phyloP scores from a whole-genome alignment of 1,284 basidiomycete species.

The Cystobasidium slooffiae region DNA sequence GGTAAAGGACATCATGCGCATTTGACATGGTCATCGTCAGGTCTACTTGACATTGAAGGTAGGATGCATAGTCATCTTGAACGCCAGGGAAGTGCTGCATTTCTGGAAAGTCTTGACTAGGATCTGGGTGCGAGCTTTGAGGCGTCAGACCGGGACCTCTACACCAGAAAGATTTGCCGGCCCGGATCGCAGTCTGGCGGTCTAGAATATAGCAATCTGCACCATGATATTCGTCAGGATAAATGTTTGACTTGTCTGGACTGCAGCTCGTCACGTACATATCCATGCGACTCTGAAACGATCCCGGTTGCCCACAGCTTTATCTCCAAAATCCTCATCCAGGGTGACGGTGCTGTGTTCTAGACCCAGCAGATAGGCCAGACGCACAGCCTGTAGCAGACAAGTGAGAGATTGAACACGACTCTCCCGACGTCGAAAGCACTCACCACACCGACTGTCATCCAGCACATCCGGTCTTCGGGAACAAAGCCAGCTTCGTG shows the following conservation, averaged over 20 bases:
- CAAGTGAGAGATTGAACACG: neutral
- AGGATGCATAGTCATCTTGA: neutral
- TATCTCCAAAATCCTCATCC: neutral
- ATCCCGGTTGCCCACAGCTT: neutral
- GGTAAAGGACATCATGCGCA: constrained; percentile 2
- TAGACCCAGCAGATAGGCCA: neutral
- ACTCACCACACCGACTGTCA: neutral
- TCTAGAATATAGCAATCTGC: neutral
- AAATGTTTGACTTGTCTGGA: too few relatives aligned
- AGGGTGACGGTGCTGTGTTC: neutral
- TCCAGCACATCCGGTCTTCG: constrained; percentile 9
- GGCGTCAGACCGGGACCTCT: neutral
- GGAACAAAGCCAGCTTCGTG: neutral
- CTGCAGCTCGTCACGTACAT: neutral
- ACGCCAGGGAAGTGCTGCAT: constrained; percentile 3
- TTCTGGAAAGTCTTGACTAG: neutral
- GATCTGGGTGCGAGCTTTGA: neutral
- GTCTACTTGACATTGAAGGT: neutral
- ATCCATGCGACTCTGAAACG: neutral
- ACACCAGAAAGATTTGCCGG: constrained; percentile 12
- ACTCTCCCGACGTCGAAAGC: neutral
- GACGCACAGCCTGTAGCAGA: neutral
- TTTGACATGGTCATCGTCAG: constrained; percentile 2
- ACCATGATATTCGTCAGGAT: neutral
- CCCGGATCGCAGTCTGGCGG: neutral